These are phyloP conservation scores for Citrus cavaleriei DNA, from an alignment of 345 rosid species.

Conservation along the genomic window DNA sequence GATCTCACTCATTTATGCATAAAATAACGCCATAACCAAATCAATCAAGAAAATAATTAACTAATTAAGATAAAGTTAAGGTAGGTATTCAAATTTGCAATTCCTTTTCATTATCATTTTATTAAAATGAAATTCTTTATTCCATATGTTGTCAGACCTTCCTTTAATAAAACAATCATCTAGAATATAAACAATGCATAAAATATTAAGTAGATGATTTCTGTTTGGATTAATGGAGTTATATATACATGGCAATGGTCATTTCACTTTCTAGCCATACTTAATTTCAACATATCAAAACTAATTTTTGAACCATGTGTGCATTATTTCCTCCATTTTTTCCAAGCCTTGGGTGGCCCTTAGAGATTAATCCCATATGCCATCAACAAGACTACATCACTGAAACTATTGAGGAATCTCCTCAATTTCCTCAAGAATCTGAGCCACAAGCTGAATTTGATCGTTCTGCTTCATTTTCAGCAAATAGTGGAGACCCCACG, in stretches of 20 bases:
- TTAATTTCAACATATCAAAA: background rate
- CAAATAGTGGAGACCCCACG: constrained; percentile 13
- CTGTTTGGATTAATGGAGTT: background rate
- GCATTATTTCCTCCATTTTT: background rate
- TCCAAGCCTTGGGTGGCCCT: background rate
- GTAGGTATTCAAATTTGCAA: no score
- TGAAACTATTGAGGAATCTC: background rate
- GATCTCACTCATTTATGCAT: no score
- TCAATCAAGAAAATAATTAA: no score
- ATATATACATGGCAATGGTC: background rate
- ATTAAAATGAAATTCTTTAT: no score
- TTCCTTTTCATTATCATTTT: no score
- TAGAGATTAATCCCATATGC: background rate
- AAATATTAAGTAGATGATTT: background rate
- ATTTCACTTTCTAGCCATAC: background rate
- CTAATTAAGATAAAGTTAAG: background rate
- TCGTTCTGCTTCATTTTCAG: background rate
- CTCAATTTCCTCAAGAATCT: background rate
- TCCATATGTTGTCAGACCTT: background rate
- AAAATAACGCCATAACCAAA: no score
- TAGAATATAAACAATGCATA: background rate
- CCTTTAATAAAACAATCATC: no score
- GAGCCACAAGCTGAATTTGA: background rate
- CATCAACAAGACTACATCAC: background rate
- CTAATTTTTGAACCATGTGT: background rate